Evolutionary conservation across 495 filamentous ascomycete species (phyloP).

Genomic region (Penicillium salamii): DNA sequence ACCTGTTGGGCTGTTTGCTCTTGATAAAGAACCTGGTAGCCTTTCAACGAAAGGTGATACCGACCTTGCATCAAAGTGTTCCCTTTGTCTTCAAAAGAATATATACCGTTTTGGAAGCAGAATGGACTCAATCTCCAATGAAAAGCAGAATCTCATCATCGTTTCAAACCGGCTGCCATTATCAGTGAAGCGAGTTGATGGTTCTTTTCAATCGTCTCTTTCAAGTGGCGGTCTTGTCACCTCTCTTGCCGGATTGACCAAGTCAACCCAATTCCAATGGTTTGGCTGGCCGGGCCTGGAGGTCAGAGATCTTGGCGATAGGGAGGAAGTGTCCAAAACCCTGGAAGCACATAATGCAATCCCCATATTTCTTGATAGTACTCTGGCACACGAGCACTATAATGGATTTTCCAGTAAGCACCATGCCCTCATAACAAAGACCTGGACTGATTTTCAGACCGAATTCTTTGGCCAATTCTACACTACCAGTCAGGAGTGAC

Average conservation of each 20-base stretch:
- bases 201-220: slow-evolving; percentile 71
- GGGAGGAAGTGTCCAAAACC: slow-evolving; percentile 41
- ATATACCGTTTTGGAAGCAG: not conserved
- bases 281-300: slow-evolving; percentile 91
- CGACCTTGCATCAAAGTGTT: not conserved
- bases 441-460: slow-evolving; percentile 47
- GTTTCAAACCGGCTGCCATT: slow-evolving; percentile 88
- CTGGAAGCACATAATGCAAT: slow-evolving; percentile 50
- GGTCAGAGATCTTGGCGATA: slow-evolving; percentile 34
- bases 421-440: not conserved
- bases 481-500: slow-evolving; percentile 92
- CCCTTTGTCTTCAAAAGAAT: not conserved
- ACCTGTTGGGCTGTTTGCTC: not conserved
- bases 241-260: slow-evolving; percentile 78
- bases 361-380: slow-evolving; percentile 52
- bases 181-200: slow-evolving; percentile 76
- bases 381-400: slow-evolving; percentile 56
- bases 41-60: not conserved
- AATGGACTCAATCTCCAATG: slow-evolving; percentile 5
- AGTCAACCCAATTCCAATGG: slow-evolving; percentile 84
- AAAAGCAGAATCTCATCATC: slow-evolving; percentile 59
- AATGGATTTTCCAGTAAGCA: slow-evolving; percentile 57
- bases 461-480: slow-evolving; percentile 92
- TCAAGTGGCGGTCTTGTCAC: slow-evolving; percentile 89
- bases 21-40: not conserved